Conservation (phyloP, 2,329 filamentous ascomycete species). For the Phaeomoniella chlamydospora region DNA sequence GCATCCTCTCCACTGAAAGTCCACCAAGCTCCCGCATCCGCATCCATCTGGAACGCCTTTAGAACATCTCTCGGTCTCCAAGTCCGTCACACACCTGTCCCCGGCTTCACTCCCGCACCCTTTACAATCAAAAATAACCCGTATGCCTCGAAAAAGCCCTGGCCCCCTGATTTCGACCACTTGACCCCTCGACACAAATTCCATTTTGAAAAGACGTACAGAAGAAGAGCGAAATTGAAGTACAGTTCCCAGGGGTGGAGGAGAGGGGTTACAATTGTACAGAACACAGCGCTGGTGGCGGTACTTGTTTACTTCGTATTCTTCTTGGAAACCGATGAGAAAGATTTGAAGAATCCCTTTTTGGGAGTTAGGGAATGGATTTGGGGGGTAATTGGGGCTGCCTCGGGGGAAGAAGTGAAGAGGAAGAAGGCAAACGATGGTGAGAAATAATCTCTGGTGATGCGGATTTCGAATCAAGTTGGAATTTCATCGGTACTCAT, state of each 20-base stretch:
- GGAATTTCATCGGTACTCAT: too few relatives aligned
- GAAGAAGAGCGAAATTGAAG: slow-evolving; percentile 45
- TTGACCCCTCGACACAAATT: slow-evolving; percentile 53
- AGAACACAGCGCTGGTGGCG: slow-evolving; percentile 34
- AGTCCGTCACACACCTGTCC: slow-evolving; percentile 4
- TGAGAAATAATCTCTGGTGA: too few relatives aligned
- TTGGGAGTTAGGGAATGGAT: slow-evolving; percentile 7
- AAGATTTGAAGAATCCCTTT: slow-evolving; percentile 9
- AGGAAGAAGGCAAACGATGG: too few relatives aligned
- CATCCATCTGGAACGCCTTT: background rate
- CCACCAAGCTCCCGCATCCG: background rate
- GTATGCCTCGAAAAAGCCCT: slow-evolving; percentile 45
- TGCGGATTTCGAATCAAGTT: too few relatives aligned
- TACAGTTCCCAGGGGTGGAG: slow-evolving; percentile 44
- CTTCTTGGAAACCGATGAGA: slow-evolving; percentile 8
- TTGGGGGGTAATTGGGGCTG: background rate
- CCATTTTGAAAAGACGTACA: slow-evolving; percentile 51
- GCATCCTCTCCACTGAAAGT: background rate
- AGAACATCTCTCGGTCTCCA: background rate
- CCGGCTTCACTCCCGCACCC: slow-evolving; percentile 7
- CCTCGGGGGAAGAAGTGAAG: background rate
- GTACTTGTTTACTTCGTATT: slow-evolving; percentile 11
- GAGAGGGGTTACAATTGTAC: slow-evolving; percentile 41
- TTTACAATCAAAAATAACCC: slow-evolving; percentile 30
- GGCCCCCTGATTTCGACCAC: slow-evolving; percentile 50